Percentiles rank a stretch among this genome's conserved stretches.
These are phyloP conservation scores for Naganishia liquefaciens DNA, from an alignment of 1,284 basidiomycete genomes.

Conservation along the genomic window DNA sequence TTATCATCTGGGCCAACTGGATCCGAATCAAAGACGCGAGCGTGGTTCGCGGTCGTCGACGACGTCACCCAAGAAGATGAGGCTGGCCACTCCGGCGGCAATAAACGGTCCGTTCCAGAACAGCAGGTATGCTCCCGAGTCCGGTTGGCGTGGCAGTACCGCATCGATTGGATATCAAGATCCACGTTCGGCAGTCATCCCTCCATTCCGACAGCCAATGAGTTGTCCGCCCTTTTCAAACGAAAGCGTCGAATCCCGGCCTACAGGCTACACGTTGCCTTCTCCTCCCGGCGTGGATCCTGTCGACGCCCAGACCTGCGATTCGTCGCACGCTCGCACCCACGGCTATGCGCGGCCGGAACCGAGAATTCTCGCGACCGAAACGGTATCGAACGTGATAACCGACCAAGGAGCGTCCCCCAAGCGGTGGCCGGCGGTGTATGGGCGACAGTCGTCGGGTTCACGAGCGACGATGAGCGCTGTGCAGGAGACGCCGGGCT, in stretches of 20 bases:
- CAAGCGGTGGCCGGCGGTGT: neutral
- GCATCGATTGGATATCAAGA: too few species aligned
- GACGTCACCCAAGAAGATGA: neutral
- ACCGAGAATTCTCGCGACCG: slow-evolving; percentile 2
- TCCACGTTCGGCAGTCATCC: too few species aligned
- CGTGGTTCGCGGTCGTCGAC: neutral
- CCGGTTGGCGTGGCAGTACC: too few species aligned
- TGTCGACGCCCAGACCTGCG: too few species aligned
- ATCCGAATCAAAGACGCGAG: slow-evolving; percentile 1
- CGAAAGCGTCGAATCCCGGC: too few species aligned
- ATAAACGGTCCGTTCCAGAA: too few species aligned
- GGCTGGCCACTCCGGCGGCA: neutral
- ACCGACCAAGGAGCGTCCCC: neutral
- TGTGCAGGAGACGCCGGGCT: neutral
- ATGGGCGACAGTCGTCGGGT: neutral
- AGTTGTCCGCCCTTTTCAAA: neutral
- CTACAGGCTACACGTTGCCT: too few species aligned
- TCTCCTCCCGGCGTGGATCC: too few species aligned
- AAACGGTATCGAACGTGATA: neutral
- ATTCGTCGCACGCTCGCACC: too few species aligned
- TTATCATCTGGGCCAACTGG: slow-evolving; percentile 11
- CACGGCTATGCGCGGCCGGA: too few species aligned
- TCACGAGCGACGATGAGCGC: neutral
- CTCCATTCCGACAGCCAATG: neutral
- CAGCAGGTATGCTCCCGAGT: too few species aligned